Base-by-base conservation (phyloP, 208 protist genomes). In the Acanthamoeba triangularis region DNA sequence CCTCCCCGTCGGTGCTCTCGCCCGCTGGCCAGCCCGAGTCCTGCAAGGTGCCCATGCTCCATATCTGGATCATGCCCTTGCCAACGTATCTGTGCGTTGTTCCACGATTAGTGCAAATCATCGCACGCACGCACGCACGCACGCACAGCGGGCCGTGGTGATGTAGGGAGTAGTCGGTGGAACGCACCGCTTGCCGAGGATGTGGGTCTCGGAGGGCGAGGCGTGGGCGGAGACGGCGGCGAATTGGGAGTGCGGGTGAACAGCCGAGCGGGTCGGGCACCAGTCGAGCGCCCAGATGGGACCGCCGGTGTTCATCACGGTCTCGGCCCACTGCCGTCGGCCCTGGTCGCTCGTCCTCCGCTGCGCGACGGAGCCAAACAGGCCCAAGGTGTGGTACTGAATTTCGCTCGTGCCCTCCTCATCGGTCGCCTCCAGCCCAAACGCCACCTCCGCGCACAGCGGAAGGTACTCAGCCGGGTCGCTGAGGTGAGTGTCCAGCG, bases 21-120 rank as follows among this genome's bases (percentile, higher is more conserved):
- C 13, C 10, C 74, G 25, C 14, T 23, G 44, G 44, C 82, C 59
- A 67, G 25, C 54, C 82, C 82, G 59, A 67, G 82, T 90, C 54
- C 82, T 90, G 82, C 30, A 90, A 49, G 16, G 49, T 41, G 30
- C 82, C 82, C 59, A 90, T 59, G 30, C 59, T 67, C 82, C 82
- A 90, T 8, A 90, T 90, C 37, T 90, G 82, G 59, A 90, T 90
- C 25, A 90, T n/a, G 30, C 47, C 47, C 49, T 90, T 90, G 28
- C 82, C 82, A 33, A 59, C 82, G 49, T 90, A 90, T 49, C 74
- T 82, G 74, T 41, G 14, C 35, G n/a, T 33, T 72, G 25, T 74
- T 33, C 3, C 65, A 74, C 0, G 65, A 28, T 74, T 2, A 35
- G 65, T 74, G n/a, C n/a, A 2, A 5, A 74, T 28, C 28, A 74